These are phyloP conservation scores for Penstemon barbatus DNA, from an alignment of 257 asterid genomes.

Conservation along the genomic window DNA sequence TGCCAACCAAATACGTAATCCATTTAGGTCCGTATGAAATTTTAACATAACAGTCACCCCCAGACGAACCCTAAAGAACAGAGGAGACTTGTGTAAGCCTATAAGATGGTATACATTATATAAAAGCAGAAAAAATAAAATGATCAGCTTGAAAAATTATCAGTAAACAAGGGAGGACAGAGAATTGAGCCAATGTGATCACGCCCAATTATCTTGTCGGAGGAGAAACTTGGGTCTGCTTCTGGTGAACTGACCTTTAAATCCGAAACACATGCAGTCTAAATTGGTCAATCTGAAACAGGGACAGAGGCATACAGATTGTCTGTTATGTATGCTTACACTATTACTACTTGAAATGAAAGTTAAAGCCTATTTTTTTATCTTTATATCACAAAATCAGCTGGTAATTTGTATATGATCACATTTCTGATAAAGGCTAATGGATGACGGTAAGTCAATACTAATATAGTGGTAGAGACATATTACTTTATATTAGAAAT, in stretches of 20 bases:
- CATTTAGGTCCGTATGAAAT: slow-evolving; percentile 76
- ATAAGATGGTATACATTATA: not conserved
- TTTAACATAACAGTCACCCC: slow-evolving; percentile 48
- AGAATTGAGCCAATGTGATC: not conserved
- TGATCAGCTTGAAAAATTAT: not conserved
- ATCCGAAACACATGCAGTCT: not conserved
- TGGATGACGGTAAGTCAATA: not conserved
- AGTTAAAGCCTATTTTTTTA: not conserved
- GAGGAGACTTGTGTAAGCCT: not conserved
- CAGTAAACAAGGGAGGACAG: not conserved
- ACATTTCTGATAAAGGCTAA: not conserved
- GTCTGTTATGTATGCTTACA: not conserved
- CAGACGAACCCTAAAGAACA: slow-evolving; percentile 47
- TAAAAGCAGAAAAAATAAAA: not conserved
- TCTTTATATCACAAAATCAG: slow-evolving; percentile 1
- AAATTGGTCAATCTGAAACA: not conserved
- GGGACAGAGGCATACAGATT: not conserved
- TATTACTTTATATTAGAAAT: not conserved
- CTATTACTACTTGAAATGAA: not conserved
- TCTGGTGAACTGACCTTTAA: not conserved
- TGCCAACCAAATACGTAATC: slow-evolving; percentile 56
- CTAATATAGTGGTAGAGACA: not conserved
- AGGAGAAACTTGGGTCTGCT: not conserved
- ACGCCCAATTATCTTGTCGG: not conserved
- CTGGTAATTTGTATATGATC: slow-evolving; percentile 2